Conservation (phyloP, 2,329 filamentous ascomycete genomes). For the Fusarium drepaniforme region DNA sequence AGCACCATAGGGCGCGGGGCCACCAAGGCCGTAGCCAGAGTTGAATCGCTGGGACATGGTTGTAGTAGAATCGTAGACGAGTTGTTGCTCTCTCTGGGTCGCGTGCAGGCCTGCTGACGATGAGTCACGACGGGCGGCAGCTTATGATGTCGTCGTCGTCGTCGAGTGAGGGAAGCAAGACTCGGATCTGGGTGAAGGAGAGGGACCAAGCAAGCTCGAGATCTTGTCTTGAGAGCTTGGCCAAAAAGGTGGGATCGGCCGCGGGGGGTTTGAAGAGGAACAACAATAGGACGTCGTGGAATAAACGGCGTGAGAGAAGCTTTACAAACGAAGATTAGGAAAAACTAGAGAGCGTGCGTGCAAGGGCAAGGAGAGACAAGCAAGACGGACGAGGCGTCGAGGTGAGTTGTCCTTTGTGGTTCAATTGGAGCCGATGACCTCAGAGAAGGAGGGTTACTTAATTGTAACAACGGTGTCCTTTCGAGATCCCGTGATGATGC, state of each 20-base stretch:
- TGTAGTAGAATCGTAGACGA: slow-evolving; percentile 18
- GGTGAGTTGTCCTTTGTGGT: slow-evolving; percentile 42
- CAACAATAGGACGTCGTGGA: neutral
- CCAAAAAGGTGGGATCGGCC: slow-evolving; percentile 18
- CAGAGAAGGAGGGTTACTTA: slow-evolving; percentile 34
- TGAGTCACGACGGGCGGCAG: slow-evolving; percentile 21
- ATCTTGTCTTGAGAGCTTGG: slow-evolving; percentile 6
- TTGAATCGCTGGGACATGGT: slow-evolving; percentile 68
- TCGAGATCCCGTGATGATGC: slow-evolving; percentile 52
- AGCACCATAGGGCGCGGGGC: slow-evolving; percentile 76
- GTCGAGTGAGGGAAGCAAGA: slow-evolving; percentile 11
- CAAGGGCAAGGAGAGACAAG: slow-evolving; percentile 36
- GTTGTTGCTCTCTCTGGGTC: slow-evolving; percentile 26
- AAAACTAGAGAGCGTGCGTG: slow-evolving; percentile 27
- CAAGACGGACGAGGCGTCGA: slow-evolving; percentile 28
- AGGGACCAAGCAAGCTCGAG: slow-evolving; percentile 14
- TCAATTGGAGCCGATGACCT: slow-evolving; percentile 49
- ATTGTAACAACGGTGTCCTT: slow-evolving; percentile 54
- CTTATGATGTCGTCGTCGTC: neutral
- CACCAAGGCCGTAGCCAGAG: slow-evolving; percentile 86
- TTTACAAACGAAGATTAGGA: slow-evolving; percentile 24
- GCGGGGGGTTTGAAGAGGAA: neutral
- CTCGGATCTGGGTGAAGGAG: slow-evolving; percentile 6
- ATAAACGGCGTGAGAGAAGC: slow-evolving; percentile 20
- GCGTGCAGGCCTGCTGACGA: slow-evolving; percentile 46